A percentile compares a stretch with the other conserved stretches of the same genome.
These are phyloP conservation scores for Diplotaxis tenuifolia DNA, from an alignment of 345 rosid species.

Conservation along the genomic window DNA sequence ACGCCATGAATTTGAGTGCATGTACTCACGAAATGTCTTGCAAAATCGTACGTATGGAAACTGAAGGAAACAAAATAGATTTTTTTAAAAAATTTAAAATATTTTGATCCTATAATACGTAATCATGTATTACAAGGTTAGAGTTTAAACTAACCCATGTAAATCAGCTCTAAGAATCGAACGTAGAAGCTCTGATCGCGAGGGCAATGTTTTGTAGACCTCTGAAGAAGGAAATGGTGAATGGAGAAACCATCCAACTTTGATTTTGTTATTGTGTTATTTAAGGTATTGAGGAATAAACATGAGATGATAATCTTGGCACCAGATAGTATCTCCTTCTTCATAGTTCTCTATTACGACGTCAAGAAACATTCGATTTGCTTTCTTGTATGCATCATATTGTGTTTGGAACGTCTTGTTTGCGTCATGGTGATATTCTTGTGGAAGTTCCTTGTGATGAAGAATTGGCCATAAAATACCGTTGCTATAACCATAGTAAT, in stretches of 20 bases:
- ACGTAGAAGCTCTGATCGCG: slow-evolving; percentile 78
- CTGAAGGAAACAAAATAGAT: slow-evolving; percentile 31
- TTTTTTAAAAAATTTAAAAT: not conserved
- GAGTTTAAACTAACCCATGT: slow-evolving; percentile 57
- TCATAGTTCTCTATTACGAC: slow-evolving; percentile 77
- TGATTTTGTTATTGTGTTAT: slow-evolving; percentile 64
- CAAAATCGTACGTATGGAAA: slow-evolving; percentile 94
- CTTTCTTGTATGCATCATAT: slow-evolving; percentile 85
- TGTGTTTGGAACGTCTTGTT: slow-evolving; percentile 84
- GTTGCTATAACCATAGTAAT: slow-evolving; percentile 91
- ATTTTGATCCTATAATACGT: not conserved
- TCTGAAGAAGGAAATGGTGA: slow-evolving; percentile 97
- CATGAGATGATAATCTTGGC: slow-evolving; percentile 97
- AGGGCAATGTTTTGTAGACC: slow-evolving; percentile 86
- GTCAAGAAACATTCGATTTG: slow-evolving; percentile 91
- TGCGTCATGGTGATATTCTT: slow-evolving; percentile 81
- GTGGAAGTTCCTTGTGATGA: slow-evolving; percentile 90
- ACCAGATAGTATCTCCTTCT: slow-evolving; percentile 95
- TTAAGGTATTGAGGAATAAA: slow-evolving; percentile 87
- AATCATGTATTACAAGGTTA: not conserved
- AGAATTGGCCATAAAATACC: slow-evolving; percentile 92
- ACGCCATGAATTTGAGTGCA: slow-evolving; percentile 93
- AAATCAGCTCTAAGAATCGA: slow-evolving; percentile 86
- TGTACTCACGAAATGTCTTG: slow-evolving; percentile 86
- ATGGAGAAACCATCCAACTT: slow-evolving; percentile 99